A percentile compares a stretch with the other conserved stretches of the same genome.
Evolutionary conservation across 176 grass and related monocot species (phyloP).

Genomic region (Carex parvula): DNA sequence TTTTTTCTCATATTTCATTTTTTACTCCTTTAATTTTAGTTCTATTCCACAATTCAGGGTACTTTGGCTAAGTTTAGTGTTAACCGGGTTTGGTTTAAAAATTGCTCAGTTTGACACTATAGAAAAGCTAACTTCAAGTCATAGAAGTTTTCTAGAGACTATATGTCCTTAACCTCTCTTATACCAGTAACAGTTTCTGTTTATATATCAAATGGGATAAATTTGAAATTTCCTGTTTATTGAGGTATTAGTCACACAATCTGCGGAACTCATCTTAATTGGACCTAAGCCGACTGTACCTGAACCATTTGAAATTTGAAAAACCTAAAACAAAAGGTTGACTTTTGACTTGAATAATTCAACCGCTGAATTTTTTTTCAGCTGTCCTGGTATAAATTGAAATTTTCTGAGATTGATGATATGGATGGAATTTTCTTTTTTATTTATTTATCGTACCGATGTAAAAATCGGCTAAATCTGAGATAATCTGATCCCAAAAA

Average conservation of each 20-base stretch:
- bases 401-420: no score
- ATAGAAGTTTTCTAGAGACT: neutral
- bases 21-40: no score
- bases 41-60: neutral
- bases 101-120: neutral
- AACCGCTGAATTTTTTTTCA: no score
- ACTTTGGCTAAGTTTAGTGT: neutral
- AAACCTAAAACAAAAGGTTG: neutral
- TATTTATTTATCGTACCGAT: no score
- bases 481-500: neutral
- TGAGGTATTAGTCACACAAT: neutral
- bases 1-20: neutral
- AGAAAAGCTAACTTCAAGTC: neutral
- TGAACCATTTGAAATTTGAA: neutral
- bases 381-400: no score
- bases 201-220: neutral
- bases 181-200: neutral
- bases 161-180: neutral
- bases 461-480: neutral
- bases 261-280: neutral
- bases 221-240: neutral
- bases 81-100: neutral
- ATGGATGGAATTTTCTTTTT: no score
- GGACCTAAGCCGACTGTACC: neutral
- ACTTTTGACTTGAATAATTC: neutral